Conservation (phyloP, 2,329 filamentous ascomycete species). For the Uncinocarpus reesii region DNA sequence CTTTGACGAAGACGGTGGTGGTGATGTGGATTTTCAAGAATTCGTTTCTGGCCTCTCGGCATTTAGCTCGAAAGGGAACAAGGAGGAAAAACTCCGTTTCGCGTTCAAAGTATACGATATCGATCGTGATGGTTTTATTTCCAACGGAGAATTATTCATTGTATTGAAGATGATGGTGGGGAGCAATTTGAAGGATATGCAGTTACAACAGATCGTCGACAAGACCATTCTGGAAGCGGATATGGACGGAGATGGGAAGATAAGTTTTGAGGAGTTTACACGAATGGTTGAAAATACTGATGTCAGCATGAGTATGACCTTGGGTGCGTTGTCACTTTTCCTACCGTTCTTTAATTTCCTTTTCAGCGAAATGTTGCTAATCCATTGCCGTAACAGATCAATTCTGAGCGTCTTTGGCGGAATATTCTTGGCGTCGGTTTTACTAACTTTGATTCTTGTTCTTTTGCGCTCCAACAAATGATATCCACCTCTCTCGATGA, state of each 20-base stretch:
- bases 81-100: conserved; percentile 95
- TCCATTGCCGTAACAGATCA: conserved; percentile 8
- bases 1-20: conserved; percentile 96
- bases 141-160: conserved; percentile 97
- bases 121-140: conserved; percentile 95
- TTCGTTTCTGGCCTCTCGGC: conserved; percentile 92
- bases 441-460: not conserved
- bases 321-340: conserved; percentile 42
- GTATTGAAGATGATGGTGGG: conserved; percentile 99
- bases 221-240: conserved; percentile 99
- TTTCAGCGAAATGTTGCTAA: not conserved
- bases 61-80: conserved; percentile 96
- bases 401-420: conserved; percentile 9
- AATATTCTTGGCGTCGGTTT: conserved; percentile 1
- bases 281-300: conserved; percentile 97
- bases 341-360: not conserved
- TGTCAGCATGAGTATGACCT: conserved; percentile 57
- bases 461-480: conserved; percentile 1
- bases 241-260: conserved; percentile 89
- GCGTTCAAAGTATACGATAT: conserved; percentile 99
- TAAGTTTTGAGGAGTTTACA: conserved; percentile 97
- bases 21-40: conserved; percentile 97
- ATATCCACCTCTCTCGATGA: conserved; percentile 8
- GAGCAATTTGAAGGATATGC: conserved; percentile 96
- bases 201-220: conserved; percentile 97